Evolutionary conservation across 1,284 basidiomycete species (phyloP).

Genomic region (Irpex sp.): DNA sequence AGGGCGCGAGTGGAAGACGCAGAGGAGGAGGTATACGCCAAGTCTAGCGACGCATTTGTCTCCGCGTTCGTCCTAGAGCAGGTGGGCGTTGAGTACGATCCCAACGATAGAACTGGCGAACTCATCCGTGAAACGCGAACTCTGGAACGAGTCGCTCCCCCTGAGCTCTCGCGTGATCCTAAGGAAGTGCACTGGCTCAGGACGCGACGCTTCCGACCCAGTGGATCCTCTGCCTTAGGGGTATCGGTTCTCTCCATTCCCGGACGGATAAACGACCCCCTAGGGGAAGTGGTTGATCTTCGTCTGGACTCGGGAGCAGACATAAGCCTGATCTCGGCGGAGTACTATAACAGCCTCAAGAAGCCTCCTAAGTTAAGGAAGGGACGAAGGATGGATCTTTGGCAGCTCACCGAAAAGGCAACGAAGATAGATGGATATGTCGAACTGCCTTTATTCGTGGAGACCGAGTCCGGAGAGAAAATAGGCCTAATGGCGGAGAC

Average conservation of each 20-base stretch:
- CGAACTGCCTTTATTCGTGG: background rate
- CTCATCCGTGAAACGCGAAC: no score
- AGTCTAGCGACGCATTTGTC: no score
- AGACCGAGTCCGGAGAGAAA: no score
- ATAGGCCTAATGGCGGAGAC: no score
- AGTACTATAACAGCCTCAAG: background rate
- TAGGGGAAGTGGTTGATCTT: background rate
- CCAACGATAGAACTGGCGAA: no score
- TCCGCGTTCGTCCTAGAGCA: no score
- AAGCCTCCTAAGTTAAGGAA: background rate
- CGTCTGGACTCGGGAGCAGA: background rate
- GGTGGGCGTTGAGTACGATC: no score
- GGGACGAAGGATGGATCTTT: background rate
- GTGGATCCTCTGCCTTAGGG: background rate
- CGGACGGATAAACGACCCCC: background rate
- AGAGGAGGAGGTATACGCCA: no score
- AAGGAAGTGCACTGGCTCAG: no score
- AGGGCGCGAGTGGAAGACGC: background rate
- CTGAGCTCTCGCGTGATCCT: no score
- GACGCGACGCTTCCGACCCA: background rate
- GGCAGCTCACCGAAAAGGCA: background rate
- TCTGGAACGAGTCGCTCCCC: no score
- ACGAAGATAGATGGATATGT: background rate
- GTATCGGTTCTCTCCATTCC: background rate
- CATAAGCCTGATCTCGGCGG: background rate